These are phyloP conservation scores for Cladophialophora bantiana DNA, from an alignment of 2,329 filamentous ascomycete species.

Conservation along the genomic window DNA sequence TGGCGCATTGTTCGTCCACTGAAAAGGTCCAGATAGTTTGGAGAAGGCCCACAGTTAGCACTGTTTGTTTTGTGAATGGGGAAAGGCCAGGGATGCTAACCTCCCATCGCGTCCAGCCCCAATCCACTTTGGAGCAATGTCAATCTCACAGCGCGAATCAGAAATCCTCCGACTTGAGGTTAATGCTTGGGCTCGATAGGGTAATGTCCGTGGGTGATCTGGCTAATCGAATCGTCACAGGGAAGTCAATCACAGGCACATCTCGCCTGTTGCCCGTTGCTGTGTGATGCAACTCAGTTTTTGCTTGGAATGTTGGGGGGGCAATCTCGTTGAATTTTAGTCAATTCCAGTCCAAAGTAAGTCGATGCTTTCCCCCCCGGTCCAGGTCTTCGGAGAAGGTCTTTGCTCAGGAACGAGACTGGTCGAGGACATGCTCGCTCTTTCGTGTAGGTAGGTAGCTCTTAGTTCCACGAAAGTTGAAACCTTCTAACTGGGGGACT, in stretches of 20 bases:
- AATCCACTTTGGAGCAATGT: conserved; percentile 25
- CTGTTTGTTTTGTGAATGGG: conserved; percentile 36
- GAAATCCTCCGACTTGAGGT: conserved; percentile 29
- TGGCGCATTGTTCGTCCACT: conserved; percentile 30
- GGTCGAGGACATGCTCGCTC: conserved; percentile 9
- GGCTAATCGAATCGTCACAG: conserved; percentile 28
- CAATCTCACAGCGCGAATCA: conserved; percentile 36
- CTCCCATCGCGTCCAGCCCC: conserved; percentile 26
- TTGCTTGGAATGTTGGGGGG: conserved; percentile 36
- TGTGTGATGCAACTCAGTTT: conserved; percentile 16
- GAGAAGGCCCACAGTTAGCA: conserved; percentile 14
- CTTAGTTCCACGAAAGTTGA: not conserved
- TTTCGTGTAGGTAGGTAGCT: not conserved
- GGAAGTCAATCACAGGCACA: conserved; percentile 14
- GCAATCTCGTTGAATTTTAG: conserved; percentile 24
- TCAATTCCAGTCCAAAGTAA: not conserved
- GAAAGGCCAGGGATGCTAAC: conserved; percentile 30
- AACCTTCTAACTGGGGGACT: not conserved
- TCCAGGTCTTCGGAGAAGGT: conserved; percentile 12
- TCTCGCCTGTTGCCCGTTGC: conserved; percentile 21
- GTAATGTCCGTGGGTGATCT: conserved; percentile 21
- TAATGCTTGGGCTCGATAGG: conserved; percentile 28
- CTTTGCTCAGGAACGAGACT: conserved; percentile 28
- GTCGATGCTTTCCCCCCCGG: not conserved
- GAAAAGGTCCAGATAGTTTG: not conserved